A percentile compares a stretch with the other conserved stretches of the same genome.
Conservation (phyloP, 1,284 basidiomycete species). For the Microbotryomycetes sp. region DNA sequence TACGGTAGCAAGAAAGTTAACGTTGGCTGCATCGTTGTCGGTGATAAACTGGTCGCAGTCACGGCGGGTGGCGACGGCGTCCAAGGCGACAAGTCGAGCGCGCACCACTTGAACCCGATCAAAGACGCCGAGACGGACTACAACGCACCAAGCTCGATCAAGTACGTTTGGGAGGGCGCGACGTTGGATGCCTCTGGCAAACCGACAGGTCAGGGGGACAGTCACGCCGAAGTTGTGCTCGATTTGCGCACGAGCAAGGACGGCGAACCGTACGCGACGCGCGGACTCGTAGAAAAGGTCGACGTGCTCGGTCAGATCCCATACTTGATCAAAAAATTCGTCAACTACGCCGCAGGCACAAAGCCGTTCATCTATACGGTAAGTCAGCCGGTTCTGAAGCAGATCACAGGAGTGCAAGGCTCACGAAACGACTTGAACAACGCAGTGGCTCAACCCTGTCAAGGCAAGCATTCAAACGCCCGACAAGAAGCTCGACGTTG, state of each 20-base stretch:
- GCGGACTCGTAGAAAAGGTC: constrained; percentile 90
- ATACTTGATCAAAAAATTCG: constrained; percentile 75
- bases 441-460: constrained; percentile 70
- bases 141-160: constrained; percentile 60
- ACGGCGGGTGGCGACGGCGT: constrained; percentile 45
- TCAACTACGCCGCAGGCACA: constrained; percentile 82
- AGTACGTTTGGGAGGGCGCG: constrained; percentile 71
- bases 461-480: constrained; percentile 59
- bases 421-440: not conserved
- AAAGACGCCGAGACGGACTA: constrained; percentile 72
- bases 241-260: constrained; percentile 21
- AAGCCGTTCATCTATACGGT: constrained; percentile 92
- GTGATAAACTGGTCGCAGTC: constrained; percentile 64
- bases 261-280: constrained; percentile 42
- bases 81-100: constrained; percentile 53
- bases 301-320: constrained; percentile 96
- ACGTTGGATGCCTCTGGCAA: constrained; percentile 43
- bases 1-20: constrained; percentile 69
- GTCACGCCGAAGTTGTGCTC: constrained; percentile 19
- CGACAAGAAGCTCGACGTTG: constrained; percentile 43
- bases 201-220: constrained; percentile 4
- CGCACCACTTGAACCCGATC: constrained; percentile 57
- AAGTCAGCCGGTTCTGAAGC: too few species aligned
- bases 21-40: constrained; percentile 73
- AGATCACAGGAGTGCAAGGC: too few species aligned